phyloP scores from a whole-genome alignment of 148 eudicot genomes.

The Cornus kousa region DNA sequence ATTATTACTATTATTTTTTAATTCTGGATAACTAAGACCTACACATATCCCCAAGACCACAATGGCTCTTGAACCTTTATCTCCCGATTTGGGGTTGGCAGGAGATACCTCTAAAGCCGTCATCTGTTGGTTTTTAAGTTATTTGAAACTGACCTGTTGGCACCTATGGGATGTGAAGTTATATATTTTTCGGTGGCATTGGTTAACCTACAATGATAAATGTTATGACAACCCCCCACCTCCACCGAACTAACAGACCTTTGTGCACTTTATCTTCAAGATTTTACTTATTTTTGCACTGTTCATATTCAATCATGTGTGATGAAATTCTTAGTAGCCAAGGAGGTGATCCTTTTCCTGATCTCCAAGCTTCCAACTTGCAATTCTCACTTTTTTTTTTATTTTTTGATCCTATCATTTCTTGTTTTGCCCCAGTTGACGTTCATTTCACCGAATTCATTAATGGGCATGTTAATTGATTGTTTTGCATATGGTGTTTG shows the following conservation, averaged over 20 bases:
- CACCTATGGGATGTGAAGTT: background rate
- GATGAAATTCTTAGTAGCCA: no score
- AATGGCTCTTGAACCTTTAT: background rate
- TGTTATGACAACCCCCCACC: background rate
- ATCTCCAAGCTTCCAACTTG: no score
- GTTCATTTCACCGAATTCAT: no score
- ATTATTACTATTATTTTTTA: no score
- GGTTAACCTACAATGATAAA: background rate
- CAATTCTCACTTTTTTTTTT: no score
- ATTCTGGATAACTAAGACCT: background rate
- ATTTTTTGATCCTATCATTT: no score
- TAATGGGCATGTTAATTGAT: no score
- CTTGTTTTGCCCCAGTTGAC: no score
- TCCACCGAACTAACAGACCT: background rate
- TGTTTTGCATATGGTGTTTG: no score
- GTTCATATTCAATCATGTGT: no score
- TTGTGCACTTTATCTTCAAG: background rate
- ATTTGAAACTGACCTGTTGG: background rate
- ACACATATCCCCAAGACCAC: background rate
- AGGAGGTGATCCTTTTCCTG: no score
- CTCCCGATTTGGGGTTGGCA: background rate
- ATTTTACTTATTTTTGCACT: background rate
- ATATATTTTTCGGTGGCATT: background rate
- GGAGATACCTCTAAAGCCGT: background rate
- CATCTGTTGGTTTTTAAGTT: background rate